Evolutionary conservation across 148 eudicot genomes (phyloP), one percentile per base, ranked within the genome.

Genomic region (Chenopodium berlandieri): DNA sequence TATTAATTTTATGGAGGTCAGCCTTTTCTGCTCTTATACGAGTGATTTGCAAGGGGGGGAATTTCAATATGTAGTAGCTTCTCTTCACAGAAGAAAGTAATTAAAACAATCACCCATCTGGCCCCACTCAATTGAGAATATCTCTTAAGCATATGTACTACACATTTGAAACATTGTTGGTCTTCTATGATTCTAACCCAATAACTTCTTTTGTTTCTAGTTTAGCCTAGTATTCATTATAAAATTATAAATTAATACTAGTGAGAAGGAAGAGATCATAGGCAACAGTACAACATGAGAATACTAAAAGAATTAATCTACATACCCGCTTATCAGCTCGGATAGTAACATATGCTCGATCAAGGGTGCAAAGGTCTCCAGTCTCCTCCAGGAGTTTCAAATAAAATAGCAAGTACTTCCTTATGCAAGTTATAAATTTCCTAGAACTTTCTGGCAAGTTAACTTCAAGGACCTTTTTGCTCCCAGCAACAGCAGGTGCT

Each of bases 321-420:
- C 68, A 66, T 92, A 96, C 99, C 99, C 99, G 86, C 86, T 94
- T 96, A 90, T 96, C 99, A 58, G 92, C 86, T 83, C 98, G 92
- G 75, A 96, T 88, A 66, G 94, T 91, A 76, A 89, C 83, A 84
- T 91, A 90, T 68, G 99, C 98, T 73, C 99, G 94, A 60, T 96
- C 99, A 83, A 96, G 95, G 66, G 97, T 94, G 80, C 85, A 83
- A 25, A 87, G 84, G 75, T 96, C 99, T 84, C 95, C 92, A 7
- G 94, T 91, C 87, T 94, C 98, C 83, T 96, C 99, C 91, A 94
- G 78, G 74, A 96, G 90, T 82, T 90, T 92, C 87, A 93, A 81
- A 84, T 96, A 96, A 80, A 96, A 91, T 69, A 96, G 79, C 73
- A 96, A 84, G 84, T 96, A 96, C 88, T 96, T 96, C 83, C 99